Evolutionary conservation across 2,329 filamentous ascomycete genomes (phyloP).

Genomic region (Talaromyces sp.): DNA sequence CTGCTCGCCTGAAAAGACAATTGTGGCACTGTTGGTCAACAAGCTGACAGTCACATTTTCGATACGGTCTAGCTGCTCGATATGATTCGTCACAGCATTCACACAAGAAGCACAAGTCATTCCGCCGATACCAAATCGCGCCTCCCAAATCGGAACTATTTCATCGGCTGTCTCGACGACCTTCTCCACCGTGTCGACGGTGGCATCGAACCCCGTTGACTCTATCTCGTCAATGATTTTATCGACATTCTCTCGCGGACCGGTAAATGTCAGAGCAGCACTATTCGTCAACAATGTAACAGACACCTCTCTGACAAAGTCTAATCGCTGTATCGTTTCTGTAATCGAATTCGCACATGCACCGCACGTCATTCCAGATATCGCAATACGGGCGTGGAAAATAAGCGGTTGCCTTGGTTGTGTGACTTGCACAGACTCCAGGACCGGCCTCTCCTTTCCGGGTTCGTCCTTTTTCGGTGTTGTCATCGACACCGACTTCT

Average conservation of each 20-base stretch:
- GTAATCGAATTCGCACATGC: constrained; percentile 61
- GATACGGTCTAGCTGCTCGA: constrained; percentile 58
- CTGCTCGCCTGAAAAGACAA: constrained; percentile 53
- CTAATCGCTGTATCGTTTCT: constrained; percentile 51
- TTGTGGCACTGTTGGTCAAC: constrained; percentile 62
- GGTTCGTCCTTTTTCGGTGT: not conserved
- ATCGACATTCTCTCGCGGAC: constrained; percentile 39
- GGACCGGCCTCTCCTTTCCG: not conserved
- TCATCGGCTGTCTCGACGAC: not conserved
- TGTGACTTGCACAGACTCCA: constrained; percentile 16
- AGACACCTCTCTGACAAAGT: constrained; percentile 53
- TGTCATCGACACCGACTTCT: not conserved
- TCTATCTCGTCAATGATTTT: constrained; percentile 42
- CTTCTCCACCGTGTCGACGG: constrained; percentile 16
- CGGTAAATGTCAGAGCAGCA: constrained; percentile 55
- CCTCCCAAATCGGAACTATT: constrained; percentile 20
- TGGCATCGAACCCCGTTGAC: constrained; percentile 17
- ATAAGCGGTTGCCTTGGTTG: constrained; percentile 15
- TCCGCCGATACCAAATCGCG: constrained; percentile 55
- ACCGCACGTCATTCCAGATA: constrained; percentile 67
- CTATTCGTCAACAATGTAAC: constrained; percentile 64
- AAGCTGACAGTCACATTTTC: constrained; percentile 60
- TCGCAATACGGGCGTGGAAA: constrained; percentile 36
- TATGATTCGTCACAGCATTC: constrained; percentile 58
- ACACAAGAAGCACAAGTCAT: constrained; percentile 72